phyloP scores from a whole-genome alignment of 495 filamentous ascomycete species.

The Penicillium bialowiezense region DNA sequence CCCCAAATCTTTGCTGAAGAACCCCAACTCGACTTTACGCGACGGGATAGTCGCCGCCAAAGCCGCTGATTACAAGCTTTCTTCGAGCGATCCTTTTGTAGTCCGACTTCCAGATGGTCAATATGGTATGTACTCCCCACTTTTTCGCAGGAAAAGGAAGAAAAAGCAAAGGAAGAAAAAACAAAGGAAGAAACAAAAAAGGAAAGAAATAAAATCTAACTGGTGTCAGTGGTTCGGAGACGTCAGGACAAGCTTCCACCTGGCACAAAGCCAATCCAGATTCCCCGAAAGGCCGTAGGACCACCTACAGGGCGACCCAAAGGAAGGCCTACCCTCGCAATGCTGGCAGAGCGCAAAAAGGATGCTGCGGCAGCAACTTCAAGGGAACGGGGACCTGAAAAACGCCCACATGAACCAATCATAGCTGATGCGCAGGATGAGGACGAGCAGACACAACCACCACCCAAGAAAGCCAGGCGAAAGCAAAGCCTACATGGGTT shows the following conservation, averaged over 20 bases:
- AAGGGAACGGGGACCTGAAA: neutral
- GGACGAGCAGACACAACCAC: neutral
- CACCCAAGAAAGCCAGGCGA: constrained; percentile 2
- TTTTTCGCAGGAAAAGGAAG: neutral
- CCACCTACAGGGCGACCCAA: neutral
- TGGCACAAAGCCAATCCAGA: neutral
- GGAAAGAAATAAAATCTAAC: neutral
- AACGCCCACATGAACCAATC: neutral
- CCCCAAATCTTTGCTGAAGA: constrained; percentile 30
- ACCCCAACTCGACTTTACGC: constrained; percentile 45
- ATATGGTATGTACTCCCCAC: constrained; percentile 23
- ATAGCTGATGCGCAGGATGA: neutral
- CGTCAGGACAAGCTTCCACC: constrained; percentile 5
- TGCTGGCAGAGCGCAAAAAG: neutral
- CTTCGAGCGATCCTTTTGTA: constrained; percentile 32
- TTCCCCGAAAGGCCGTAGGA: neutral
- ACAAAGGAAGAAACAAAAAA: too few species aligned
- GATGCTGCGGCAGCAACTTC: neutral
- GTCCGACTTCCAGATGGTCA: constrained; percentile 26
- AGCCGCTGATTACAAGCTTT: constrained; percentile 29
- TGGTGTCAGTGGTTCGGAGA: constrained; percentile 3
- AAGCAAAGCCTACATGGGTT: constrained; percentile 27
- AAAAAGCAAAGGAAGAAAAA: too few species aligned
- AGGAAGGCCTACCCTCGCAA: neutral
- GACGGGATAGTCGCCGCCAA: constrained; percentile 38